Conservation (phyloP, 257 asterid species). For the Ballota nigra region DNA sequence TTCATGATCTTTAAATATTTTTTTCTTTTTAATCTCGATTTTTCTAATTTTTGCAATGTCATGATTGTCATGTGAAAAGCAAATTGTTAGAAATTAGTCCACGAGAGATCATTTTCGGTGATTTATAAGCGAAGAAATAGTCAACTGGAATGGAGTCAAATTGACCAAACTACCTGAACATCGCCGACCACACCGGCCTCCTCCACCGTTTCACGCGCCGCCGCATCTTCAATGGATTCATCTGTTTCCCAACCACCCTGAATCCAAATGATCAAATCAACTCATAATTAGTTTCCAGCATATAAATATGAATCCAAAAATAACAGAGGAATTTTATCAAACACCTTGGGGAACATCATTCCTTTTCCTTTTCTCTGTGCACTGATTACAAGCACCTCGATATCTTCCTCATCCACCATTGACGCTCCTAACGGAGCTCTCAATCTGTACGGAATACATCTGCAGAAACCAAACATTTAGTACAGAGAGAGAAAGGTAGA, state of each 20-base stretch:
- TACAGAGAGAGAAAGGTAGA: too few species aligned
- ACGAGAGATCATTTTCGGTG: too few species aligned
- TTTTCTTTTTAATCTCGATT: too few species aligned
- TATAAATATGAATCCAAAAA: not conserved
- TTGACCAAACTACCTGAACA: slow-evolving; percentile 48
- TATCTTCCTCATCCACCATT: slow-evolving; percentile 52
- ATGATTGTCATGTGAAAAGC: too few species aligned
- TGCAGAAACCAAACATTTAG: slow-evolving; percentile 29
- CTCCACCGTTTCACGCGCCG: slow-evolving; percentile 77
- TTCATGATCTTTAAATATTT: too few species aligned
- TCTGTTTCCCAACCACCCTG: slow-evolving; percentile 92
- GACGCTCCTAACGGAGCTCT: slow-evolving; percentile 32
- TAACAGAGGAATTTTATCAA: not conserved
- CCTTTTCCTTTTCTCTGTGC: slow-evolving; percentile 87
- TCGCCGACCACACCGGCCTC: slow-evolving; percentile 89
- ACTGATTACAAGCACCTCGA: slow-evolving; percentile 75
- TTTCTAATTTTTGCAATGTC: too few species aligned
- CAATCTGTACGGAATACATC: slow-evolving; percentile 78
- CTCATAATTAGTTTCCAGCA: not conserved
- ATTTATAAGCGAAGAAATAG: not conserved
- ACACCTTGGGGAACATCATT: slow-evolving; percentile 85
- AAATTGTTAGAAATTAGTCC: too few species aligned
- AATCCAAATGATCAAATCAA: not conserved
- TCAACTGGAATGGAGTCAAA: not conserved
- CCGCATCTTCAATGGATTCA: slow-evolving; percentile 66